Evolutionary conservation across 129 eudicot genomes (phyloP).

Genomic region (Smallanthus sonchifolius): DNA sequence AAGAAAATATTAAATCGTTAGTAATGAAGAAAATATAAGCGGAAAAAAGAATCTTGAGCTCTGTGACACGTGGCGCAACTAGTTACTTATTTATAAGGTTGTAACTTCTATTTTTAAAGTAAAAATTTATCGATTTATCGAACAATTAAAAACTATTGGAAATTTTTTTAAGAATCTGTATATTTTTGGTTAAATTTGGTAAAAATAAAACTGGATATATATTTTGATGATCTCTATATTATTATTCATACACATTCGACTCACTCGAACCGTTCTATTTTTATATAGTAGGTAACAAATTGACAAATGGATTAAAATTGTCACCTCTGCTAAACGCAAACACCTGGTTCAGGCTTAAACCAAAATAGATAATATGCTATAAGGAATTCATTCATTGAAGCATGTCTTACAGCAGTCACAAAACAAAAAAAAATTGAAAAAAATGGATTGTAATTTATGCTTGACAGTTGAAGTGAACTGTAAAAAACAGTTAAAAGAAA

Average conservation of each 20-base stretch:
- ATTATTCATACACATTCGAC: not conserved
- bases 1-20: too few species aligned
- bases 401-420: conserved; percentile 5
- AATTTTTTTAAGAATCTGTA: too few species aligned
- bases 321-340: not conserved
- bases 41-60: too few species aligned
- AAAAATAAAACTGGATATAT: too few species aligned
- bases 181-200: too few species aligned
- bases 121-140: too few species aligned
- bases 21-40: too few species aligned
- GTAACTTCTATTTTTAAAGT: too few species aligned
- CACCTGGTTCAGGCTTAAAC: not conserved
- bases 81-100: too few species aligned
- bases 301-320: not conserved
- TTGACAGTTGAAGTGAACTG: conserved; percentile 4
- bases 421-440: not conserved
- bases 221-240: too few species aligned
- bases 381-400: conserved; percentile 6
- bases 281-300: not conserved
- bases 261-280: not conserved
- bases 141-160: too few species aligned
- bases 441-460: conserved; percentile 14
- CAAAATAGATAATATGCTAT: not conserved
- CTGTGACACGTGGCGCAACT: too few species aligned
- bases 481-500: not conserved